Percentiles rank a stretch among this genome's conserved stretches.
phyloP scores from a whole-genome alignment of 179 eudicot genomes.

The Carnegiea gigantea region DNA sequence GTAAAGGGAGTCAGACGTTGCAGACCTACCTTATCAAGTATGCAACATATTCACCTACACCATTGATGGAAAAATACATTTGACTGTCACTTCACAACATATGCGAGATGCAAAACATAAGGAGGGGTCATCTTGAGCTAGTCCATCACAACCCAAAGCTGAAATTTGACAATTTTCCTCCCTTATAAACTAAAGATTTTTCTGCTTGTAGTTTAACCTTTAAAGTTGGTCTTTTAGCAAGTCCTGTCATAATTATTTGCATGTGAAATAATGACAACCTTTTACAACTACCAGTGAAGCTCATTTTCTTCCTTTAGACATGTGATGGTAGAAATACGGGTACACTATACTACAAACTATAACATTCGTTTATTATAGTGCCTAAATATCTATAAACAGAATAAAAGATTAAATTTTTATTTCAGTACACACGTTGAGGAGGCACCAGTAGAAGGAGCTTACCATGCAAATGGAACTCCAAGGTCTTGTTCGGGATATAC shows the following conservation, averaged over 20 bases:
- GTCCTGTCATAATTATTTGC: not conserved
- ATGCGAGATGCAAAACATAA: not conserved
- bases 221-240: not conserved
- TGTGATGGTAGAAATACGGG: not conserved
- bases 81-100: not conserved
- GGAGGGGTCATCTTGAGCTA: not conserved
- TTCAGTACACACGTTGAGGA: not conserved
- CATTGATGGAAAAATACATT: not conserved
- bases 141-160: not conserved
- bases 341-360: not conserved
- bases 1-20: not conserved
- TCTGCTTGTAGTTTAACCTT: not conserved
- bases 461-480: conserved; percentile 88
- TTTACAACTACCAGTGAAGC: not conserved
- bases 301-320: not conserved
- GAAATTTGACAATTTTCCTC: not conserved
- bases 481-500: conserved; percentile 67
- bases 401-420: not conserved
- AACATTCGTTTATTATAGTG: not conserved
- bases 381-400: not conserved
- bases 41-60: not conserved
- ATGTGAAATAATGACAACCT: not conserved
- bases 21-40: not conserved
- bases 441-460: conserved; percentile 21
- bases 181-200: not conserved